Percentiles rank a stretch among this genome's conserved stretches.
These are phyloP conservation scores for Persicaria tinctoria DNA, from an alignment of 148 eudicot species.

Conservation along the genomic window DNA sequence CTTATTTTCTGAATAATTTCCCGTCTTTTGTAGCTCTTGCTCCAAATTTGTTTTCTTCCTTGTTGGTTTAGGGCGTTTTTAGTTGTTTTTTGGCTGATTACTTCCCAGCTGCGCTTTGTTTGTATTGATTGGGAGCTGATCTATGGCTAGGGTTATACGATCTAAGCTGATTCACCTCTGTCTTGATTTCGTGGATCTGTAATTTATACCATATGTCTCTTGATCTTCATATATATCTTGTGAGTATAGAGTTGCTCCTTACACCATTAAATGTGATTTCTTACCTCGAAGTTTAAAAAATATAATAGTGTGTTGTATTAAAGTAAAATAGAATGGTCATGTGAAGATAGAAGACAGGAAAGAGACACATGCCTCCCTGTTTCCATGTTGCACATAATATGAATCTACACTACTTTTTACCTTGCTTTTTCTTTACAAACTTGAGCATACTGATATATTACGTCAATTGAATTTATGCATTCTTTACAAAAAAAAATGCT, in stretches of 20 bases:
- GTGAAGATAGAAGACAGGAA: background rate
- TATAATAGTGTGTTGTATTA: background rate
- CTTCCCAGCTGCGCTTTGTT: background rate
- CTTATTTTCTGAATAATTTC: background rate
- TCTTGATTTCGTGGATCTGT: constrained; percentile 3
- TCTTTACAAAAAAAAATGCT: no score
- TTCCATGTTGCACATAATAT: background rate
- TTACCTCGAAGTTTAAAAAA: background rate
- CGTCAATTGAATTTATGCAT: background rate
- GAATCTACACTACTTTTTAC: background rate
- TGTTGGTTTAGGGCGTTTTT: background rate
- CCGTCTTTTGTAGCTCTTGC: background rate
- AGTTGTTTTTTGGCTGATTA: background rate
- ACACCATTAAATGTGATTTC: background rate
- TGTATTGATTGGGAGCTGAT: constrained; percentile 14
- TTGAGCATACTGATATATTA: background rate
- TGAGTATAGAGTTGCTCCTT: background rate
- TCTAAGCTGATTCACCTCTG: constrained; percentile 9
- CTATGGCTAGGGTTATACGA: constrained; percentile 14
- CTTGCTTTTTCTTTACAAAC: background rate
- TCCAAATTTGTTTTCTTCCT: background rate
- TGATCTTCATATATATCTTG: constrained; percentile 2
- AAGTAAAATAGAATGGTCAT: background rate
- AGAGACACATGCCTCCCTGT: background rate
- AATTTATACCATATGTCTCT: background rate